A percentile compares a stretch with the other conserved stretches of the same genome.
Conservation (phyloP, 2,329 filamentous ascomycete genomes). For the Macrophomina tecta region DNA sequence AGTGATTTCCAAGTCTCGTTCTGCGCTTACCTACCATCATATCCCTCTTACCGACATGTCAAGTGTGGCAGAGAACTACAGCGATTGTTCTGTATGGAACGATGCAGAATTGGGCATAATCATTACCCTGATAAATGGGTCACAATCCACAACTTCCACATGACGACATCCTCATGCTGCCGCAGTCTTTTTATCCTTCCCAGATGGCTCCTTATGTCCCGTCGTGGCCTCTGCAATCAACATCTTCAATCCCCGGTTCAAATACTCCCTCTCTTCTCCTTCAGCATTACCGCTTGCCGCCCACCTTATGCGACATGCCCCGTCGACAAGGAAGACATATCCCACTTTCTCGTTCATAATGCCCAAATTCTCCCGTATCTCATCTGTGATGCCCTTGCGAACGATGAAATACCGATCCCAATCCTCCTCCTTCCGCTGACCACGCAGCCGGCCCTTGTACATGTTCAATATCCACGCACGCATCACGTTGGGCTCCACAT, state of each 20-base stretch:
- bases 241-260: constrained; percentile 69
- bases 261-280: constrained; percentile 68
- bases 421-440: constrained; percentile 55
- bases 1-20: constrained; percentile 31
- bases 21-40: constrained; percentile 10
- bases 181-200: not conserved
- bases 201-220: constrained; percentile 35
- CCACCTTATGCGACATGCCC: constrained; percentile 89
- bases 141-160: not conserved
- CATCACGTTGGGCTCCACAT: constrained; percentile 81
- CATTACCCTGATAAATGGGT: not conserved
- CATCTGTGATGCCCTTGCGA: constrained; percentile 61
- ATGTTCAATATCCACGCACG: constrained; percentile 62
- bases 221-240: constrained; percentile 62
- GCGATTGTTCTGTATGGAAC: not conserved
- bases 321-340: constrained; percentile 90
- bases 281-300: constrained; percentile 78
- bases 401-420: constrained; percentile 67
- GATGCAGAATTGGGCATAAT: not conserved
- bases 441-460: constrained; percentile 59
- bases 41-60: not conserved
- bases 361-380: constrained; percentile 65
- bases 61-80: not conserved
- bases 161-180: not conserved
- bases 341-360: constrained; percentile 90